Base-by-base conservation (phyloP, 2,329 filamentous ascomycete genomes). In the Diaporthe aspalathi region DNA sequence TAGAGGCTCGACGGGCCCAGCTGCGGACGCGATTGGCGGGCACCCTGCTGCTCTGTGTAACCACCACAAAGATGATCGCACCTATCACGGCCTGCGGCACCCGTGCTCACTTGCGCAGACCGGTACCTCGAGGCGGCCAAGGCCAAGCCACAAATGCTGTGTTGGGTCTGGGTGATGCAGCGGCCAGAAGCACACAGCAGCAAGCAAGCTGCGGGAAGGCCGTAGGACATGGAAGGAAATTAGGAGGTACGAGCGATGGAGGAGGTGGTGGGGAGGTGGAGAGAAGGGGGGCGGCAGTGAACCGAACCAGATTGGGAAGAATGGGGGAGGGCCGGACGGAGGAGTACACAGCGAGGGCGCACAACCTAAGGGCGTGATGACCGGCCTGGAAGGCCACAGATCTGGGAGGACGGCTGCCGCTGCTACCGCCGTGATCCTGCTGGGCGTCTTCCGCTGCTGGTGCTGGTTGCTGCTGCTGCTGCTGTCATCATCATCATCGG, bases 11-110 rank as follows among this genome's bases (percentile, higher is more conserved):
- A 49, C 43, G 20, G 22, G 43, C 60, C 60, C 35, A 4, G 43
- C 60, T 35, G 60, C 43, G 27, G 43, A 24, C 7, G 29, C 43
- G 60, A 63, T 63, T 63, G 60, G 60, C 60, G 60, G 60, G 43
- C 43, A 63, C 60, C 60, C 60, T 63, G 60, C 60, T 49, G 2
- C 27, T 24, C 27, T 63, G 60, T 63, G 60, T 63, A 63, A 63
- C 60, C 60, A 63, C 60, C 60, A 63, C 43, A 35, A 63, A 49
- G 27, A 49, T 63, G 60, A 63, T 63, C 60, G 60, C 60, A 63
- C 60, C 60, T 63, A 63, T 63, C 60, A 63, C 60, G 43, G 60
- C 43, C 24, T 24, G 60, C 43, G 29, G 43, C 60, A 32, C 43
- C 60, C 1, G 17, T 20, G 6, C 60, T 6, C 27, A 49, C 60